A percentile compares a stretch with the other conserved stretches of the same genome.
phyloP scores from a whole-genome alignment of 2,329 filamentous ascomycete species.

The Paramyrothecium roridum region DNA sequence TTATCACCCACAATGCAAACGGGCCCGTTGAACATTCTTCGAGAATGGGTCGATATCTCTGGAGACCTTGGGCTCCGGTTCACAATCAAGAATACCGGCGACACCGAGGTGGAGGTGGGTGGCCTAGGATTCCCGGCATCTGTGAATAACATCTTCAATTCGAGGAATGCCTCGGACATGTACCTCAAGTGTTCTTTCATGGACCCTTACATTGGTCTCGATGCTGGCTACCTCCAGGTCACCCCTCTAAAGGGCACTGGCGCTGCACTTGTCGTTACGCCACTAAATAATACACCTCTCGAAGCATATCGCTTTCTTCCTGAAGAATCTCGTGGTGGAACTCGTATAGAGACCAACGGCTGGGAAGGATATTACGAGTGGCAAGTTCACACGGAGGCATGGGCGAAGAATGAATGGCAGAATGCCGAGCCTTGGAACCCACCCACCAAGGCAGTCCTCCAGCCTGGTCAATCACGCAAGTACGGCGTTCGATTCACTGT shows the following conservation, averaged over 20 bases:
- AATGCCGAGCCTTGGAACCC: constrained; percentile 49
- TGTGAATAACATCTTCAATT: constrained; percentile 61
- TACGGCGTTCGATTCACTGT: constrained; percentile 51
- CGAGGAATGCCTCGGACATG: constrained; percentile 43
- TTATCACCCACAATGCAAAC: constrained; percentile 37
- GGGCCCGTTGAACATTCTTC: constrained; percentile 40
- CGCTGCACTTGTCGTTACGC: constrained; percentile 51
- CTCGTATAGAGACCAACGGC: constrained; percentile 47
- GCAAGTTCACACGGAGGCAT: constrained; percentile 52
- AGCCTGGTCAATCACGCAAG: constrained; percentile 40
- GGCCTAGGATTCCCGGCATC: constrained; percentile 56
- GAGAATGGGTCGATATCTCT: constrained; percentile 46
- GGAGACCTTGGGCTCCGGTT: constrained; percentile 50
- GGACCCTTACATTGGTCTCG: constrained; percentile 57
- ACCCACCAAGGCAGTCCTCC: constrained; percentile 42
- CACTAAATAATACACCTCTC: constrained; percentile 42
- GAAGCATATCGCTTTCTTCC: constrained; percentile 53
- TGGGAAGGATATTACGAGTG: constrained; percentile 62
- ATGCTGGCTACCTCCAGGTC: constrained; percentile 55
- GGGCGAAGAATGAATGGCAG: constrained; percentile 54
- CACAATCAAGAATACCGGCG: constrained; percentile 43
- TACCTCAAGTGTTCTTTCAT: constrained; percentile 49
- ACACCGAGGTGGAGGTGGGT: constrained; percentile 45
- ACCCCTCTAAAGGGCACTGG: constrained; percentile 50
- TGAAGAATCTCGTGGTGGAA: constrained; percentile 35